Conservation (phyloP, 2,329 filamentous ascomycete species). For the Podosphaera fusca region DNA sequence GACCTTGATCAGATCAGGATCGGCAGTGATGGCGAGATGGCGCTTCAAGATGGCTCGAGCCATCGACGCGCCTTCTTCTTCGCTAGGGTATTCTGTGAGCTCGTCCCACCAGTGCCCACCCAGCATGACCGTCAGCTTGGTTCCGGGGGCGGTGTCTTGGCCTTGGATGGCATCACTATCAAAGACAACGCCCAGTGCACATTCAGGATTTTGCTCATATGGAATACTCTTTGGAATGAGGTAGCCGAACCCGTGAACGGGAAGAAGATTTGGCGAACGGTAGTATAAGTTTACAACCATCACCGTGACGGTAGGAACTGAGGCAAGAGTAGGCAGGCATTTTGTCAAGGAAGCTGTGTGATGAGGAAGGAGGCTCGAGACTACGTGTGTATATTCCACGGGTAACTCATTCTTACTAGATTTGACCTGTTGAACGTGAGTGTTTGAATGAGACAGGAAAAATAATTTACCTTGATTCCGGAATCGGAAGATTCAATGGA, state of each 20-base stretch:
- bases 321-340: conserved; percentile 24
- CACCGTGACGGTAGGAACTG: conserved; percentile 49
- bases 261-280: conserved; percentile 34
- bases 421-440: conserved; percentile 16
- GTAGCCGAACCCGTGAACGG: conserved; percentile 64
- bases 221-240: conserved; percentile 58
- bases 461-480: conserved; percentile 21
- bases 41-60: conserved; percentile 45
- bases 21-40: conserved; percentile 46
- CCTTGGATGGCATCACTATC: conserved; percentile 33
- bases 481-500: conserved; percentile 21
- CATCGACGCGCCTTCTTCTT: conserved; percentile 43
- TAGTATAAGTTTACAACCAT: conserved; percentile 89
- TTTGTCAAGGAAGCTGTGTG: conserved; percentile 34
- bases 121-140: conserved; percentile 83
- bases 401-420: conserved; percentile 5
- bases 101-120: conserved; percentile 81
- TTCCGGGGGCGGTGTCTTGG: conserved; percentile 36
- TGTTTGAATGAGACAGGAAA: not conserved
- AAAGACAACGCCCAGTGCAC: conserved; percentile 77
- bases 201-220: conserved; percentile 53
- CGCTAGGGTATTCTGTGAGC: conserved; percentile 33
- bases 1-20: conserved; percentile 36
- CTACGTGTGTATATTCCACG: conserved; percentile 19
- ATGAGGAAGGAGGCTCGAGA: conserved; percentile 16